Conservation (phyloP, 495 filamentous ascomycete genomes). For the Penicillium goetzii region DNA sequence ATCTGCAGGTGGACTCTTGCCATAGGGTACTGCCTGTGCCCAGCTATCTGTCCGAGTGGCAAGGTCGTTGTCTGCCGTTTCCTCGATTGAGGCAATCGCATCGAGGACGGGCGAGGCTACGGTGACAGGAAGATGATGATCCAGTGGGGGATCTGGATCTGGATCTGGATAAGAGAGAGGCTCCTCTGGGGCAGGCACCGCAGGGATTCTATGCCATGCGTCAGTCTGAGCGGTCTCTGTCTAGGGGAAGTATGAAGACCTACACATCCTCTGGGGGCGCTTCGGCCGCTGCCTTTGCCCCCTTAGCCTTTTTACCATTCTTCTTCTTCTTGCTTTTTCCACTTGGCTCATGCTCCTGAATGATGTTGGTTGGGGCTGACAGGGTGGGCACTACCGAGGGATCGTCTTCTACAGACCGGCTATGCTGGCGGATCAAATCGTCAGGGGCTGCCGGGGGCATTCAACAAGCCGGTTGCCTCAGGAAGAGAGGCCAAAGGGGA, state of each 20-base stretch:
- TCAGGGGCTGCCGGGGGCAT: constrained; percentile 55
- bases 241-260: constrained; percentile 17
- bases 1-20: constrained; percentile 54
- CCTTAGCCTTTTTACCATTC: constrained; percentile 47
- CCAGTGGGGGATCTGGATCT: constrained; percentile 16
- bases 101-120: constrained; percentile 51
- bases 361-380: constrained; percentile 32
- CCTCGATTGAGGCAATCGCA: constrained; percentile 42
- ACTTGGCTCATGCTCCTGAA: constrained; percentile 46
- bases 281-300: constrained; percentile 40
- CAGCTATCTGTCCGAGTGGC: constrained; percentile 50
- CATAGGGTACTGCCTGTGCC: constrained; percentile 53
- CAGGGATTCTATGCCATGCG: constrained; percentile 28
- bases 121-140: constrained; percentile 32
- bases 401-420: constrained; percentile 46
- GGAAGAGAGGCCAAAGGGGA: constrained; percentile 30
- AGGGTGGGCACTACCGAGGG: constrained; percentile 34
- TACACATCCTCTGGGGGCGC: constrained; percentile 49
- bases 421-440: constrained; percentile 50
- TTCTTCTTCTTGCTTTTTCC: constrained; percentile 54
- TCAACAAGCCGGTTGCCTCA: constrained; percentile 44
- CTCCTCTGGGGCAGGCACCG: constrained; percentile 35
- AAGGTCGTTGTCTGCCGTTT: constrained; percentile 40
- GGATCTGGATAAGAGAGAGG: constrained; percentile 42
- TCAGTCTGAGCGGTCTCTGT: background rate